Conservation (phyloP, 2,329 filamentous ascomycete genomes). For the Didymella exigua region DNA sequence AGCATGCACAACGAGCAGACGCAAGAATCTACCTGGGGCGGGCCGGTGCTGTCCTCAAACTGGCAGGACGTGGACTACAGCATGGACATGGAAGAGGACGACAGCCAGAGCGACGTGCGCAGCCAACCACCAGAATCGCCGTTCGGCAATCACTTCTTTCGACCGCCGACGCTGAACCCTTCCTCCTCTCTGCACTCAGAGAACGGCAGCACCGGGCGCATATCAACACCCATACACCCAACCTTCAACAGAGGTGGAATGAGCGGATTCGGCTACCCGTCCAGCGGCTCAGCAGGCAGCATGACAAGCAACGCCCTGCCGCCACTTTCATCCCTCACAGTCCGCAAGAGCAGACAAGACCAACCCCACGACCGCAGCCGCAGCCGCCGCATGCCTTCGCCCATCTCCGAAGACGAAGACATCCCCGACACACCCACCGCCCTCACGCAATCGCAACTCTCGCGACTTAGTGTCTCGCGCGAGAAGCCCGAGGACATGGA, state of each 20-base stretch:
- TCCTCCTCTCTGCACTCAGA: slow-evolving; percentile 33
- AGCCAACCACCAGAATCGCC: slow-evolving; percentile 48
- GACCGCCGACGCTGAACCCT: slow-evolving; percentile 43
- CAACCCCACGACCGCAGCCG: slow-evolving; percentile 36
- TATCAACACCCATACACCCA: slow-evolving; percentile 50
- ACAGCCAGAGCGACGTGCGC: slow-evolving; percentile 38
- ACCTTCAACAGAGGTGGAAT: slow-evolving; percentile 41
- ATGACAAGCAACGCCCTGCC: slow-evolving; percentile 22
- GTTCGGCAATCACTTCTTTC: slow-evolving; percentile 36
- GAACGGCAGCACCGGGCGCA: slow-evolving; percentile 32
- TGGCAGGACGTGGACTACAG: slow-evolving; percentile 35
- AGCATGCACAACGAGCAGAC: slow-evolving; percentile 23
- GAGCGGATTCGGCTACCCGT: slow-evolving; percentile 37
- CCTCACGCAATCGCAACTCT: slow-evolving; percentile 46
- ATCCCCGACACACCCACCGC: slow-evolving; percentile 46
- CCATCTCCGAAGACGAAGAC: slow-evolving; percentile 49
- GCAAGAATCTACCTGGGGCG: slow-evolving; percentile 7
- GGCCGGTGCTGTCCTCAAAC: slow-evolving; percentile 31
- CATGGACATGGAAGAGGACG: slow-evolving; percentile 48
- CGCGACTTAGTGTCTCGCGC: slow-evolving; percentile 45
- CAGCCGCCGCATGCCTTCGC: slow-evolving; percentile 47
- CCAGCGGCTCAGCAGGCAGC: slow-evolving; percentile 36
- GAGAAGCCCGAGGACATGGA: slow-evolving; percentile 42
- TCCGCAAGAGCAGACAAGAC: slow-evolving; percentile 30
- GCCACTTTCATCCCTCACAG: slow-evolving; percentile 24